Base-by-base conservation (phyloP, 805 yeast genomes). In the Starmerella powellii region DNA sequence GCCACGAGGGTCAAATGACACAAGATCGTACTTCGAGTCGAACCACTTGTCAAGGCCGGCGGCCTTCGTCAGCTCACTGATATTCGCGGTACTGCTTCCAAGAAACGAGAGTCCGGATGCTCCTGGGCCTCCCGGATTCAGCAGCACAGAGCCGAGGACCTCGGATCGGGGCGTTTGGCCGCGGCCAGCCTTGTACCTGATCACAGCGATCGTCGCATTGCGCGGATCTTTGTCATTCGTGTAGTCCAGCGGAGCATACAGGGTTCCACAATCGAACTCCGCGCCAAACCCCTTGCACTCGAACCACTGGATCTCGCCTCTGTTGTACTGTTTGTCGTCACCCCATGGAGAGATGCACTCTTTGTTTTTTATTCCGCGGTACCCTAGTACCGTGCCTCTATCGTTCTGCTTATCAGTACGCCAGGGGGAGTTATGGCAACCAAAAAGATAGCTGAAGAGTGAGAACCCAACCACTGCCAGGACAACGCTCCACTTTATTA, bases 41-140 rank as follows among this genome's bases (percentile, higher is more conserved):
- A 48, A 40, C 16, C 33, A 19, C 4, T 35, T 40, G 34, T 43
- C 42, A n/a, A 50, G 34, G 12, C n/a, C 10, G 24, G 28, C 34
- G 4, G 51, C 55, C 13, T 21, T 23, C 10, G 30, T 19, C 21
- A 17, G 17, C 18, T 37, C 23, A 15, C 19, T 17, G 20, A 11
- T 4, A 8, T 6, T 4, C 27, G n/a, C 34, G 17, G 20, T 23
- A 38, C 17, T 15, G 5, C 31, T 6, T 23, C 28, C 36, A 36
- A 37, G 21, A 47, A 37, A 13, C 20, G 20, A 10, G 10, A 51
- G 37, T 6, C 56, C 56, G 15, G 51, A 45, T 6, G 47, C 54
- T 13, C 56, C 56, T 13, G 56, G 56, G 13, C 56, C 55, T 11
- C 56, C 56, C 5, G 56, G 56, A 40, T 52, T 52, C 37, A 52